Conservation (phyloP, 129 eudicot species). For the Tagetes erecta region DNA sequence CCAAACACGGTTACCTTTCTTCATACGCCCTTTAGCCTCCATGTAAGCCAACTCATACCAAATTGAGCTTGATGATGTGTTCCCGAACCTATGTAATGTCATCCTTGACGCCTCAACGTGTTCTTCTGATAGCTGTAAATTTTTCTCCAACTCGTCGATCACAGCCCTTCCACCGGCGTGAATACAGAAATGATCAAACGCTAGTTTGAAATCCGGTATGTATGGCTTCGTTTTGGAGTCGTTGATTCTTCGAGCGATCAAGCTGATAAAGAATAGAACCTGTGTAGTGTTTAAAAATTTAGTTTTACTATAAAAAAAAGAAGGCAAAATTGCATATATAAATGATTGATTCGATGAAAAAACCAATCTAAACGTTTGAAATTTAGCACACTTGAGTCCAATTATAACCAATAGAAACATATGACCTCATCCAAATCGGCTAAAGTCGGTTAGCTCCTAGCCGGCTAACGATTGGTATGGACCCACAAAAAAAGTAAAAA, state of each 20-base stretch:
- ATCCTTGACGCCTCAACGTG: constrained; percentile 62
- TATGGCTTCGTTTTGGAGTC: constrained; percentile 41
- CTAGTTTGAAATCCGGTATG: constrained; percentile 58
- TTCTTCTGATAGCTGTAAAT: constrained; percentile 29
- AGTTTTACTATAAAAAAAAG: too few relatives aligned
- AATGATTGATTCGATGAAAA: too few relatives aligned
- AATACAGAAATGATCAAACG: constrained; percentile 56
- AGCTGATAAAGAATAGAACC: constrained; percentile 32
- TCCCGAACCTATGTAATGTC: constrained; percentile 59
- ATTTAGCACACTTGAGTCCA: too few relatives aligned
- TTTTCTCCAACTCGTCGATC: constrained; percentile 58
- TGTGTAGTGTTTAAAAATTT: too few relatives aligned
- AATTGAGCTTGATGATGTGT: constrained; percentile 57
- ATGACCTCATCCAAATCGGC: too few relatives aligned
- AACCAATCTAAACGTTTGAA: too few relatives aligned
- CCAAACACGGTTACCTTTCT: constrained; percentile 54
- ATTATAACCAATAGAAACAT: too few relatives aligned
- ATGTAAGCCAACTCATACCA: constrained; percentile 52
- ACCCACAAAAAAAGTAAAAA: too few relatives aligned
- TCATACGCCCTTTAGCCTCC: constrained; percentile 55
- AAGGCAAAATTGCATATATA: too few relatives aligned
- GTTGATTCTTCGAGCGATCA: constrained; percentile 26
- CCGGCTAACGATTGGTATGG: too few relatives aligned
- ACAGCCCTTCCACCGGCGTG: constrained; percentile 65
- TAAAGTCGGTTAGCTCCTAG: too few relatives aligned